Percentiles rank a stretch among this genome's conserved stretches.
Conservation (phyloP, 352 stramenopile species). For the Elongisporangium undulatum region DNA sequence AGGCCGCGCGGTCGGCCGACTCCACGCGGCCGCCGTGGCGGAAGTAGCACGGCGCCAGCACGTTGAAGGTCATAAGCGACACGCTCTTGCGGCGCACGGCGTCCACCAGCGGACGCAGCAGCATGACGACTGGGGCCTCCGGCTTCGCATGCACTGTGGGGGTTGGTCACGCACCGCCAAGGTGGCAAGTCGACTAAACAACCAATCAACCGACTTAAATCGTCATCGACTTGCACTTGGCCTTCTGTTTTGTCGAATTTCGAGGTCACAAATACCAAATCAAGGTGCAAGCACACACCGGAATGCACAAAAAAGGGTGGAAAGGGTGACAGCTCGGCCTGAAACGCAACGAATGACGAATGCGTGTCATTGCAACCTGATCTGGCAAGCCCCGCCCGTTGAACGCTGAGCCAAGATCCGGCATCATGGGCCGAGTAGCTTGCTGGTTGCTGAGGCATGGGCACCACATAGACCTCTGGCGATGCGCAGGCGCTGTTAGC, state of each 20-base stretch:
- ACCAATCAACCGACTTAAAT: background rate
- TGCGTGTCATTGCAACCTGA: background rate
- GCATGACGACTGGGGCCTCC: background rate
- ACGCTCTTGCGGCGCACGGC: slow-evolving; percentile 30
- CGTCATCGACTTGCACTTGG: background rate
- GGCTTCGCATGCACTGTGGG: background rate
- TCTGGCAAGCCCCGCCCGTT: too few relatives aligned
- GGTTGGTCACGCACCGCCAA: background rate
- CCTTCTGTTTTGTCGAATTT: background rate
- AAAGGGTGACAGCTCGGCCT: background rate
- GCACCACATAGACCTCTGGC: background rate
- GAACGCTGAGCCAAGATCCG: too few relatives aligned
- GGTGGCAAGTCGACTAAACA: background rate
- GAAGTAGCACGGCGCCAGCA: slow-evolving; percentile 87
- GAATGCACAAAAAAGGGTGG: background rate
- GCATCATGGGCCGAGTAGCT: too few relatives aligned
- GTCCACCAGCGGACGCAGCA: slow-evolving; percentile 15
- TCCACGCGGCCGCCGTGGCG: slow-evolving; percentile 72
- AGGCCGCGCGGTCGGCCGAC: slow-evolving; percentile 51
- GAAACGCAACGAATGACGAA: background rate
- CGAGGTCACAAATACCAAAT: background rate
- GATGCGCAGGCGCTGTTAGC: background rate
- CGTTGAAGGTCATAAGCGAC: slow-evolving; percentile 87
- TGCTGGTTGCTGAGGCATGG: too few relatives aligned
- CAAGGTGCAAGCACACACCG: background rate